Percentiles rank a stretch among this genome's conserved stretches.
Conservation (phyloP, 2,329 filamentous ascomycete genomes). For the Thermoascus crustaceus region DNA sequence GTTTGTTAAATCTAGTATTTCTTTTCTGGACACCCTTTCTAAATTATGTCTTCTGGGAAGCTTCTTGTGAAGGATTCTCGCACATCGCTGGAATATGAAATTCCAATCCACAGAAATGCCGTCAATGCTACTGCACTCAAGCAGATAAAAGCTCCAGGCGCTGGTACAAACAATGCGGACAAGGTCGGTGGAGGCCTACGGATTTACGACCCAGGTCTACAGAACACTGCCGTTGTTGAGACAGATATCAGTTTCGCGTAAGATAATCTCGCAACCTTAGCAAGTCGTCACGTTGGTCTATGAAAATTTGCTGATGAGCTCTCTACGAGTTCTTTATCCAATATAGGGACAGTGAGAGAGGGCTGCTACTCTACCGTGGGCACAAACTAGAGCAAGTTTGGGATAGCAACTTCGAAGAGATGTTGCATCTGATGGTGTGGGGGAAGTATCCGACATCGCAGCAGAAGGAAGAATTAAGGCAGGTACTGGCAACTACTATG, state of each 20-base stretch:
- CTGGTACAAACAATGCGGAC: slow-evolving; percentile 14
- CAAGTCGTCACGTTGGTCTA: slow-evolving; percentile 4
- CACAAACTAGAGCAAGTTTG: slow-evolving; percentile 23
- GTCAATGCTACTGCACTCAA: slow-evolving; percentile 21
- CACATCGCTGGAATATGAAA: slow-evolving; percentile 18
- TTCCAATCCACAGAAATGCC: slow-evolving; percentile 22
- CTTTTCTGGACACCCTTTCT: not conserved
- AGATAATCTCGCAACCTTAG: no score
- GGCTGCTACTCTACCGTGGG: slow-evolving; percentile 21
- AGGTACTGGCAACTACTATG: slow-evolving; percentile 15
- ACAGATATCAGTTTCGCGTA: slow-evolving; percentile 27
- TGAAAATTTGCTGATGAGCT: not conserved
- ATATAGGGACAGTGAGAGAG: slow-evolving; percentile 21
- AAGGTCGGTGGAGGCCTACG: slow-evolving; percentile 20
- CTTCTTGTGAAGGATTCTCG: slow-evolving; percentile 21
- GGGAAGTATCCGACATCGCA: slow-evolving; percentile 16
- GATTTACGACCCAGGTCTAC: slow-evolving; percentile 26
- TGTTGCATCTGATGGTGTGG: slow-evolving; percentile 25
- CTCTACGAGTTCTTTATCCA: not conserved
- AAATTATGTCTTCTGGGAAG: slow-evolving; percentile 13
- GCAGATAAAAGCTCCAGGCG: slow-evolving; percentile 15
- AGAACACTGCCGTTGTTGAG: slow-evolving; percentile 25
- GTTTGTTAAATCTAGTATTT: no score
- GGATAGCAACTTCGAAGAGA: slow-evolving; percentile 24
- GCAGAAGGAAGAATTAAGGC: slow-evolving; percentile 14